Evolutionary conservation across 495 filamentous ascomycete species (phyloP).

Genomic region (Talaromyces proteolyticus): DNA sequence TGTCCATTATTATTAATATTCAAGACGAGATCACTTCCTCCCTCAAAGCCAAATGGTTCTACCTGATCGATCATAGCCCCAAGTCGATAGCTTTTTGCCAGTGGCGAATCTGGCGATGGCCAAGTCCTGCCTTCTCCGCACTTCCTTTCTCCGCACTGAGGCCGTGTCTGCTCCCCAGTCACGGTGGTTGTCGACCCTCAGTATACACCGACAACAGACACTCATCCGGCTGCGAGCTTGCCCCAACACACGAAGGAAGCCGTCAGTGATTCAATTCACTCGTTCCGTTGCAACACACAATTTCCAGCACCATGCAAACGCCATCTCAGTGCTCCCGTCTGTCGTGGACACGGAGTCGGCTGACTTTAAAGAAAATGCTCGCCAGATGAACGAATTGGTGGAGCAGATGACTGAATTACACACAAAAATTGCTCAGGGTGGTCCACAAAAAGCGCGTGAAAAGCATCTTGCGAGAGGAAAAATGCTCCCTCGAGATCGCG

Average conservation of each 20-base stretch:
- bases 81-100: neutral
- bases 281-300: conserved; percentile 53
- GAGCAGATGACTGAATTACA: conserved; percentile 63
- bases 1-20: neutral
- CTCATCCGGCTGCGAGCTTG: conserved; percentile 5
- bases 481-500: conserved; percentile 89
- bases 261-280: neutral
- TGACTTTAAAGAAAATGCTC: conserved; percentile 77
- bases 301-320: conserved; percentile 59
- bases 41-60: neutral
- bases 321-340: conserved; percentile 73
- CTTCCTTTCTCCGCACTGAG: neutral
- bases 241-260: neutral
- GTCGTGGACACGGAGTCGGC: conserved; percentile 69
- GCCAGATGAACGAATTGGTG: conserved; percentile 70
- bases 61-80: neutral
- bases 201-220: conserved; percentile 2
- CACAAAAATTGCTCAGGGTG: conserved; percentile 63
- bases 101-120: neutral
- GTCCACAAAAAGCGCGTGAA: conserved; percentile 74
- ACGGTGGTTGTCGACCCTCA: neutral
- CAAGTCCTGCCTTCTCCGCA: conserved; percentile 1
- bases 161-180: neutral
- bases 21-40: too few species aligned
- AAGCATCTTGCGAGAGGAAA: conserved; percentile 87